Base-by-base conservation (phyloP, 2,329 filamentous ascomycete species). In the Fusarium abutilonis region DNA sequence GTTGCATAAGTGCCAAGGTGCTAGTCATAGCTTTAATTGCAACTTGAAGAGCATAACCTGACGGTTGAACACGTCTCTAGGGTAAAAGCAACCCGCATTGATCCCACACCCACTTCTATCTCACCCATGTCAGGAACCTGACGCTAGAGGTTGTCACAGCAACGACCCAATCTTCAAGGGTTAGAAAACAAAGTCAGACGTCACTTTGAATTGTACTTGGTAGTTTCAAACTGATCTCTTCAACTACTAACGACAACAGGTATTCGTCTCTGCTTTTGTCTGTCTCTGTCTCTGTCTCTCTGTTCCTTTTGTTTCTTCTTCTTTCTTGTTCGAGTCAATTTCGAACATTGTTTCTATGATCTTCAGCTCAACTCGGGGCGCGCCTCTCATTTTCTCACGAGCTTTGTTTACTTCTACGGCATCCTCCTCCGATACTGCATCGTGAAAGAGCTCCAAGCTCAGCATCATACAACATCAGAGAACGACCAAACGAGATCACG, bases 191-290 rank as follows among this genome's bases (percentile, higher is more conserved):
- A 67, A 67, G 55, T 31, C 28, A 60, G 56, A 70, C 66, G 68
- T 70, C 70, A 70, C 68, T 64, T 55, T 15, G 39, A 64, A 39
- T 42, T 52, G 55, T 61, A 58, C 56, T 60, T 49, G 51, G 59
- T 45, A 58, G 35, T 48, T 58, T 44, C 36, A 41, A 60, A 56
- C 47, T 52, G 28, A 54, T 48, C 56, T 49, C 36, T 41, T 48
- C 21, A 61, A 55, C 52, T 67, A 60, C 59, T 46, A 55, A 63
- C 61, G 26, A 66, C 57, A 63, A 40, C 44, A 52, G 64, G 44
- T 28, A 47, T 56, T 50, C 75, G 88, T 48, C 50, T 55, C 53
- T 55, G 36, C 43, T 36, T 51, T 52, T 42, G 48, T 36, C 39
- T 47, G 23, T 8, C 23, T 26, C 23, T 44, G 38, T 9, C 29